Conservation (phyloP, 306 rosid species). For the Cucurbita moschata region DNA sequence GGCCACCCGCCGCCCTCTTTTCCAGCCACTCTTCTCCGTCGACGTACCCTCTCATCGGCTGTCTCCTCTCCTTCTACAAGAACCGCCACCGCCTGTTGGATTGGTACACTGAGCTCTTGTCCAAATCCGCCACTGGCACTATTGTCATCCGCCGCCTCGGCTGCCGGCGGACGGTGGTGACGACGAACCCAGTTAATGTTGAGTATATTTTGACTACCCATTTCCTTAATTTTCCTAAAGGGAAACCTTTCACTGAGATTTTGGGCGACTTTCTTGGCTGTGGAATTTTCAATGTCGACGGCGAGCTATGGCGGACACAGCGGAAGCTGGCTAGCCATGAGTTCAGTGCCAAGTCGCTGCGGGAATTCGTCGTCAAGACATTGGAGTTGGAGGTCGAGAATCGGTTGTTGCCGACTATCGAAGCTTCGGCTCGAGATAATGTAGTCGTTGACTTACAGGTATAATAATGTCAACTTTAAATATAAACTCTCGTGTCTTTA, state of each 20-base stretch:
- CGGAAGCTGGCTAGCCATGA: constrained; percentile 63
- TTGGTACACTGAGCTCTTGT: constrained; percentile 65
- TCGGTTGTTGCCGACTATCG: constrained; percentile 38
- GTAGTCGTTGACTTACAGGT: constrained; percentile 36
- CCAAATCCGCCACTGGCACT: constrained; percentile 44
- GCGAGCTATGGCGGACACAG: constrained; percentile 50
- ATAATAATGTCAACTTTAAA: background rate
- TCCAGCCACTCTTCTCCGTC: constrained; percentile 27
- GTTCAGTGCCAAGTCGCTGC: constrained; percentile 40
- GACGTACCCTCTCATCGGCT: constrained; percentile 54
- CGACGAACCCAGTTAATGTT: constrained; percentile 55
- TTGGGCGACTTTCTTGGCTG: constrained; percentile 70
- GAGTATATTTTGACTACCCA: constrained; percentile 77
- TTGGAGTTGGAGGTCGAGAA: constrained; percentile 37
- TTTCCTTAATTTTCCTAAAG: constrained; percentile 79
- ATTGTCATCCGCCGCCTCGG: constrained; percentile 52
- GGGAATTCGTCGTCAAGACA: constrained; percentile 22
- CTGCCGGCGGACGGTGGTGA: constrained; percentile 47
- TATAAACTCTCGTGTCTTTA: too few species aligned
- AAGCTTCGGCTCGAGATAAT: constrained; percentile 13
- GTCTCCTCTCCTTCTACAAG: constrained; percentile 52
- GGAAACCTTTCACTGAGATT: constrained; percentile 66
- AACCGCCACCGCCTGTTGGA: constrained; percentile 44
- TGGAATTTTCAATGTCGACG: constrained; percentile 81
- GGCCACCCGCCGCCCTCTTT: background rate